Base-by-base conservation (phyloP, 2,329 filamentous ascomycete species). In the Neofusicoccum kwambonambiense region DNA sequence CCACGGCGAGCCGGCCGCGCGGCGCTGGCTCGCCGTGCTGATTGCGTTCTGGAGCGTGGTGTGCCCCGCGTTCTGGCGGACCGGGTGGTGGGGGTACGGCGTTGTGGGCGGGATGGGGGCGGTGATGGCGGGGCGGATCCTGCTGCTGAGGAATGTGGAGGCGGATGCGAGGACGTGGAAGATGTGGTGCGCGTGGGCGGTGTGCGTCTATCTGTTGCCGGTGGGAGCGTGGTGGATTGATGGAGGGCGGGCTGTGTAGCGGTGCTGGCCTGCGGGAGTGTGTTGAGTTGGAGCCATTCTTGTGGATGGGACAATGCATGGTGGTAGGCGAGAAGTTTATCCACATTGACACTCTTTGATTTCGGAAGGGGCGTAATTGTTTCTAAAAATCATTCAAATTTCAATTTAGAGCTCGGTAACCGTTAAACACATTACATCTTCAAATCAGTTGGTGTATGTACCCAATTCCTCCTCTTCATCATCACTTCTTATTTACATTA, bases 1-100 rank as follows among this genome's bases (percentile, higher is more conserved):
- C 22, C 22, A 22, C 22, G 22, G 22, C 22, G 22, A 22, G 22
- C 22, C 22, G 22, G 22, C 22, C 22, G 22, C 22, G 22, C 22
- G 22, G 22, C 22, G 22, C 22, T 22, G 22, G 6, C 56, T 74
- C 44, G 70, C n/a, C 6, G 13, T 7, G 7, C 31, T 31, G 31
- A 6, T 17, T 7, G 31, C 31, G 6, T n/a, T 31, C 31, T 35
- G 27, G 50, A 52, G 50, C 31, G 13, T n/a, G 4, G 50, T 31
- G 31, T 15, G 4, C 2, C 37, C 31, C 50, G n/a, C n/a, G 3
- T 52, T 19, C 50, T 52, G 50, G 50, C 15, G 34, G n/a, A 11
- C 9, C 4, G 42, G 42, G 15, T 15, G 13, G 13, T 15, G n/a
- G 12, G 50, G 34, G 50, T 37, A 34, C 31, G n/a, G 1, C 3